Evolutionary conservation across 2,329 filamentous ascomycete species (phyloP), one percentile per base, ranked within the genome.

Genomic region (Calycina marina): DNA sequence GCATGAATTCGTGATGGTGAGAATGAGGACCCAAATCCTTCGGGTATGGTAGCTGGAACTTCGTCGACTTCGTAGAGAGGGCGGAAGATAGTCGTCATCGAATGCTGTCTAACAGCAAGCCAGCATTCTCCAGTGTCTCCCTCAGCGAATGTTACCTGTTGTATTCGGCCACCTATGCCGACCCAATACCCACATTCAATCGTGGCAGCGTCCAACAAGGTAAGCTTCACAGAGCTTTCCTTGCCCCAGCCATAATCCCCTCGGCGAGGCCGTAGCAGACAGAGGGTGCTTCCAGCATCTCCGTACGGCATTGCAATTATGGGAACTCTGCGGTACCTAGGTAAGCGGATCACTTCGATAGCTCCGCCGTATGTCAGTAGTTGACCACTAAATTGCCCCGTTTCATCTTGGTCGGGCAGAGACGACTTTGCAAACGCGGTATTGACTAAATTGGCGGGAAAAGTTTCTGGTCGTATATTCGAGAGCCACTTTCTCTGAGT

Each of bases 1-100:
- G 66, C 55, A 24, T 66, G 59, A 11, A 85, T 60, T 31, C 59
- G 59, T 0, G 72, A 72, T 3, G 62, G 45, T 1, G 49, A 27
- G 42, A 43, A 49, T 14, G 13, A 14, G 6, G 35, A 32, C 14
- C 27, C 25, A 26, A 33, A 34, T 8, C 26, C 22, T 11, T 11
- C 31, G 9, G 38, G 37, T 9, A 37, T 29, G 12, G 25, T 25
- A 14, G 35, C 16, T 22, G 27, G 32, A n/a, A 34, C 28, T 11
- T 27, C 13, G 13, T 27, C 37, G 22, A 40, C 31, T n/a, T 42
- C 40, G 42, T 45, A 47, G 14, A 28, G 18, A n/a, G 49, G 49
- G 20, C 56, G 56, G 31, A 68, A 60, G 3, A 69, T 47, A 8
- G 60, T 52, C 1, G 56, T 61, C 2, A 49, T 49, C 4, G 45